Evolutionary conservation across 345 rosid species (phyloP).

Genomic region (Linum lewisii): DNA sequence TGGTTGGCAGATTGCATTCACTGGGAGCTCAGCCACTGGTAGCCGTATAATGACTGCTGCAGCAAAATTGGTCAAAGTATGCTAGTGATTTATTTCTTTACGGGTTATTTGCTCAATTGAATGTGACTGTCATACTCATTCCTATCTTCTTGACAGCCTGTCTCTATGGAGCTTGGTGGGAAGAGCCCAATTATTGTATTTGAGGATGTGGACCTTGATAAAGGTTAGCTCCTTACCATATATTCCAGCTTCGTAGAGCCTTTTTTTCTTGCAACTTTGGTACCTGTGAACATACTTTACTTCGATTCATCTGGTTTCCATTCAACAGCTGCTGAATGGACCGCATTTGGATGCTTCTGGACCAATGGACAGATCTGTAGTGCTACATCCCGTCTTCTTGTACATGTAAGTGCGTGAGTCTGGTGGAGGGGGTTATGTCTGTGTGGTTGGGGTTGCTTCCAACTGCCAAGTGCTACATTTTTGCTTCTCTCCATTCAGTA

Average conservation of each 20-base stretch:
- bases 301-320: constrained; percentile 10
- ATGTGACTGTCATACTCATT: not conserved
- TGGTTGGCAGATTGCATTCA: constrained; percentile 63
- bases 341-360: constrained; percentile 87
- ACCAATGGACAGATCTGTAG: constrained; percentile 97
- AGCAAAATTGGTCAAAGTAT: constrained; percentile 77
- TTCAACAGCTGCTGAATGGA: constrained; percentile 79
- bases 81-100: constrained; percentile 7
- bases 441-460: too few relatives aligned
- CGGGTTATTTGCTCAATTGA: not conserved
- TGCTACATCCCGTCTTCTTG: constrained; percentile 91
- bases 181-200: constrained; percentile 89
- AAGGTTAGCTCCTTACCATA: constrained; percentile 34
- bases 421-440: too few relatives aligned
- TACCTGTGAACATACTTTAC: not conserved
- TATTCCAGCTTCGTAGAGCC: too few relatives aligned
- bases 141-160: constrained; percentile 49
- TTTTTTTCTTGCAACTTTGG: not conserved
- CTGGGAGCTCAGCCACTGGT: constrained; percentile 92
- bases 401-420: constrained; percentile 53
- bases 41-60: constrained; percentile 77
- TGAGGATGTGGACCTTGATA: constrained; percentile 87
- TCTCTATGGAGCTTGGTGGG: constrained; percentile 91
- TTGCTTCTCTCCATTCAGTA: too few relatives aligned
- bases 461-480: too few relatives aligned